These are phyloP conservation scores for Tolypocladium pustulatum DNA, from an alignment of 2,329 filamentous ascomycete species.

Conservation along the genomic window DNA sequence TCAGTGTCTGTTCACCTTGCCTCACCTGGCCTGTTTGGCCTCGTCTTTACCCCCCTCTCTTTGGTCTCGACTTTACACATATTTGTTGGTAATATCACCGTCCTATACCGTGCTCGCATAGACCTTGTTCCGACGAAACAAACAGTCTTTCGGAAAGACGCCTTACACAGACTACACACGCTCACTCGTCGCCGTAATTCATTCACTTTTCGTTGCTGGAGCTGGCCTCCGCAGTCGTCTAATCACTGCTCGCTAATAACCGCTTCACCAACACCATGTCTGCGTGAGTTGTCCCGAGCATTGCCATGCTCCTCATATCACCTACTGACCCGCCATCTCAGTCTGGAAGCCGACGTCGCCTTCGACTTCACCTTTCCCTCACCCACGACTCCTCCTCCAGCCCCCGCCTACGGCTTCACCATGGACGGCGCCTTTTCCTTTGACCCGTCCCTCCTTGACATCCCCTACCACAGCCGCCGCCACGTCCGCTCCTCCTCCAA, in stretches of 20 bases:
- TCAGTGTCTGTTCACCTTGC: slow-evolving; percentile 3
- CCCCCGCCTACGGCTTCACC: slow-evolving; percentile 11
- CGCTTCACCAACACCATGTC: slow-evolving; percentile 17
- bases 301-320: no score
- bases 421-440: slow-evolving; percentile 33
- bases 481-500: slow-evolving; percentile 57
- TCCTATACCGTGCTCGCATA: background rate
- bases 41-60: background rate
- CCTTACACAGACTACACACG: background rate
- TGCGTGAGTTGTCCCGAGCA: slow-evolving; percentile 19
- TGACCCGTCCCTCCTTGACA: slow-evolving; percentile 45
- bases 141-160: background rate
- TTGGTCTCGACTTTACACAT: background rate
- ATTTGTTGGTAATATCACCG: background rate
- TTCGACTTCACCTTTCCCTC: slow-evolving; percentile 50
- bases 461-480: slow-evolving; percentile 35
- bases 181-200: background rate
- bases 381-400: slow-evolving; percentile 15
- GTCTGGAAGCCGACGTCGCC: slow-evolving; percentile 52
- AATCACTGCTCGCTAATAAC: background rate
- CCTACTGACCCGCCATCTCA: slow-evolving; percentile 19
- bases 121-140: background rate
- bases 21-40: slow-evolving; percentile 4
- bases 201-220: slow-evolving; percentile 2
- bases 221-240: slow-evolving; percentile 9